Base-by-base conservation (phyloP, 805 yeast species). In the Lachancea waltii region DNA sequence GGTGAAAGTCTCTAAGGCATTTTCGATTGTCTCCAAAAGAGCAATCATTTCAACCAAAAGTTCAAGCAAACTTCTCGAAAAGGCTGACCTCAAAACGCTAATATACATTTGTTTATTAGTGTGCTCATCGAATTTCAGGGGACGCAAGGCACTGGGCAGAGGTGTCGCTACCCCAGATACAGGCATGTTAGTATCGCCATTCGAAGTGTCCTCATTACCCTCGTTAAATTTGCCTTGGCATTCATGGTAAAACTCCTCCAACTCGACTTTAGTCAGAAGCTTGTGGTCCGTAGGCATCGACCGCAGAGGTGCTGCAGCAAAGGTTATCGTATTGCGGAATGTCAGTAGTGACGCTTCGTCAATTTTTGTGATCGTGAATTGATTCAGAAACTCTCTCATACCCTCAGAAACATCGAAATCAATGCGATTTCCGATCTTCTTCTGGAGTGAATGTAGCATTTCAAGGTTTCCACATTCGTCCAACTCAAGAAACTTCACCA, bases 301-400 rank as follows among this genome's bases (percentile, higher is more conserved):
- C 26, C 73, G 46, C 16, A 70, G 44, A 5, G 74, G 70, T 3
- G 65, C 56, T 4, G 64, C 57, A 3, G 59, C 52, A 8, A 53
- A 56, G n/a, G 71, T 72, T 16, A 70, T 37, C n/a, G 57, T 50
- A 50, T 70, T 72, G 52, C 75, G 60, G 10, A 70, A 48, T 1
- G 42, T 45, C 36, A 63, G 56, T 28, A 70, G 47, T 20, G 58
- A 57, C 14, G 45, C 51, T 24, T 49, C 54, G 14, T 60, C 41
- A 40, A 67, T 61, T 4, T 54, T 51, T 1, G 70, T 54, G 5
- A 71, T 28, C 17, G 67, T 60, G 15, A 63, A 33, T 31, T 68
- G 72, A 46, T 66, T 68, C 8, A 62, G 49, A 41, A 64, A 66
- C 40, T 70, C 75, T 45, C 75, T 60, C 38, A 63, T 67, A 9